phyloP scores from a whole-genome alignment of 2,329 filamentous ascomycete species.

The Colletotrichum coccodes region DNA sequence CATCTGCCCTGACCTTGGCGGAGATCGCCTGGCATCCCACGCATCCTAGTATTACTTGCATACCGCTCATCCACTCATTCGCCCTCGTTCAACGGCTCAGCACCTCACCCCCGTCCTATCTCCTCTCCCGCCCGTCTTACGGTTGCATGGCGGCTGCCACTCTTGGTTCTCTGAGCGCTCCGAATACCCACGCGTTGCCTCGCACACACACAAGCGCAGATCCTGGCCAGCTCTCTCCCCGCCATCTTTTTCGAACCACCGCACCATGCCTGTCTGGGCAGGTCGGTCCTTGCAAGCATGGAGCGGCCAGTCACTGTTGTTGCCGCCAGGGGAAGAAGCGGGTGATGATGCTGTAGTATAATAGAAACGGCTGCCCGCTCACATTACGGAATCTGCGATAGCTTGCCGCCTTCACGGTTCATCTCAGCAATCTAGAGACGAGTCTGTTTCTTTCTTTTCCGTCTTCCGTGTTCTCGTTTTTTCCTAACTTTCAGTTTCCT shows the following conservation, averaged over 20 bases:
- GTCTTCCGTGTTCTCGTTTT: constrained; percentile 27
- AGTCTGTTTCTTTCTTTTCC: constrained; percentile 31
- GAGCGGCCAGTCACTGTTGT: constrained; percentile 6
- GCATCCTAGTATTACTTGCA: constrained; percentile 24
- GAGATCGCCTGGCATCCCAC: constrained; percentile 22
- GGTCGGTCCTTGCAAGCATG: not conserved
- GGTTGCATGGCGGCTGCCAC: constrained; percentile 28
- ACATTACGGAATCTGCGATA: not conserved
- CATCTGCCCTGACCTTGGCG: constrained; percentile 25
- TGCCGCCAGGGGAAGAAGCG: not conserved
- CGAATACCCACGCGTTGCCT: constrained; percentile 27
- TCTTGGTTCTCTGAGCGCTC: constrained; percentile 14
- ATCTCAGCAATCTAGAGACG: constrained; percentile 19
- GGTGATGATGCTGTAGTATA: constrained; percentile 21
- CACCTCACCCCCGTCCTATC: not conserved
- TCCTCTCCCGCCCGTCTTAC: constrained; percentile 14
- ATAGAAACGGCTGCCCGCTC: constrained; percentile 26
- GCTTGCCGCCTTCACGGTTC: not conserved
- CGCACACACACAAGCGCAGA: constrained; percentile 17
- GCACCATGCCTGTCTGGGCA: constrained; percentile 8
- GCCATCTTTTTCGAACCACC: constrained; percentile 9
- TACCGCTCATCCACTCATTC: constrained; percentile 22
- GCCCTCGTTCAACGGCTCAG: constrained; percentile 2
- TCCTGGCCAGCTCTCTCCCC: not conserved
- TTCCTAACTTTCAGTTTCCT: constrained; percentile 21